Evolutionary conservation across 2,329 filamentous ascomycete species (phyloP).

Genomic region (Cladosporium sp.): DNA sequence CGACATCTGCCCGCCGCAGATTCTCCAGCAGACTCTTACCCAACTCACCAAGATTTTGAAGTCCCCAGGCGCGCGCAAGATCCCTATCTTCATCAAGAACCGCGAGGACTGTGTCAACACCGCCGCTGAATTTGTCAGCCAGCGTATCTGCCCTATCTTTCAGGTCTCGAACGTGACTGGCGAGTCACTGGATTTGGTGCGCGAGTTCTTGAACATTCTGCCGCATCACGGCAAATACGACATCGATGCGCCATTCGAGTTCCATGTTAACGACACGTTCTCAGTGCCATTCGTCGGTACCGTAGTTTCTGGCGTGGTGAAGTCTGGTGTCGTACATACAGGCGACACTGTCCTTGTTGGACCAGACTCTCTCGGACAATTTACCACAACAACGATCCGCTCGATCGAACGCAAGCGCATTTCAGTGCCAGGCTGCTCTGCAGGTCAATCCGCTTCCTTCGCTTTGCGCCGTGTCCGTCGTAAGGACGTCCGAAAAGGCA

Average conservation of each 20-base stretch:
- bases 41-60: slow-evolving; percentile 92
- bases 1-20: slow-evolving; percentile 94
- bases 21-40: slow-evolving; percentile 85
- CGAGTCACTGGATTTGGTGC: slow-evolving; percentile 81
- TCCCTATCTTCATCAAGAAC: slow-evolving; percentile 91
- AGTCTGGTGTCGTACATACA: slow-evolving; percentile 74
- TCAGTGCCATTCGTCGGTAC: slow-evolving; percentile 96
- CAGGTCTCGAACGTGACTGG: slow-evolving; percentile 98
- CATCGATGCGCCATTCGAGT: slow-evolving; percentile 81
- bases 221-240: slow-evolving; percentile 94
- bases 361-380: slow-evolving; percentile 85
- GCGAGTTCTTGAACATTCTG: slow-evolving; percentile 89
- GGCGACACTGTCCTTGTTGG: slow-evolving; percentile 89
- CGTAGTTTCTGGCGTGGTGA: slow-evolving; percentile 90
- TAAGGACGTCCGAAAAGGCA: slow-evolving; percentile 93
- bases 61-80: slow-evolving; percentile 87
- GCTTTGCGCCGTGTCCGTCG: slow-evolving; percentile 81
- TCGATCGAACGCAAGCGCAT: slow-evolving; percentile 95
- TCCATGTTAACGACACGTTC: slow-evolving; percentile 95
- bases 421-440: slow-evolving; percentile 77
- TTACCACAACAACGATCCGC: slow-evolving; percentile 78
- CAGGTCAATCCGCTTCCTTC: slow-evolving; percentile 89
- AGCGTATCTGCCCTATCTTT: slow-evolving; percentile 94
- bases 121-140: slow-evolving; percentile 90
- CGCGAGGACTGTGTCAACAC: slow-evolving; percentile 91